Conservation (phyloP, 2,329 filamentous ascomycete genomes). For the Phyllosticta citrichinensis region DNA sequence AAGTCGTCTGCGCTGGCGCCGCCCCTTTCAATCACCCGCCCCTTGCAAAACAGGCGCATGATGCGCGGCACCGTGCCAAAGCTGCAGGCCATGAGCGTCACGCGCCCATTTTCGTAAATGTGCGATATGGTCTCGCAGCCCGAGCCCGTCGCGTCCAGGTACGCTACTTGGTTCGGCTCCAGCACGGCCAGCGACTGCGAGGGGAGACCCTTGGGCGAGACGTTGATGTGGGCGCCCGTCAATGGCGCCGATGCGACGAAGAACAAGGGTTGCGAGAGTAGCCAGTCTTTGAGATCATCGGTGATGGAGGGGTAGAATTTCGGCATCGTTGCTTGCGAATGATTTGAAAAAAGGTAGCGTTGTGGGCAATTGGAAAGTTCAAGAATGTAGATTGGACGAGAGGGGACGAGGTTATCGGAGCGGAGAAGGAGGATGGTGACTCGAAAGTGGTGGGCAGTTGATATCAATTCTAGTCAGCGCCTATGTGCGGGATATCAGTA, state of each 20-base stretch:
- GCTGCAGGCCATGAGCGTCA: slow-evolving; percentile 65
- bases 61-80: slow-evolving; percentile 53
- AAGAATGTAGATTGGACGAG: neutral
- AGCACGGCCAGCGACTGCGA: slow-evolving; percentile 54
- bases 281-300: slow-evolving; percentile 51
- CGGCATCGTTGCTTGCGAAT: slow-evolving; percentile 36
- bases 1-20: slow-evolving; percentile 32
- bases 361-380: neutral
- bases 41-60: slow-evolving; percentile 52
- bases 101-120: slow-evolving; percentile 64
- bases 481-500: neutral
- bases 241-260: slow-evolving; percentile 65
- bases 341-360: no score
- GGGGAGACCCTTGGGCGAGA: slow-evolving; percentile 64
- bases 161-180: slow-evolving; percentile 50
- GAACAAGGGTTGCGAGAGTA: slow-evolving; percentile 59
- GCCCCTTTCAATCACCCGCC: slow-evolving; percentile 50
- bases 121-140: slow-evolving; percentile 69
- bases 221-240: slow-evolving; percentile 59
- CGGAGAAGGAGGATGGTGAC: neutral
- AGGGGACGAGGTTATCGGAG: neutral
- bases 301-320: slow-evolving; percentile 49
- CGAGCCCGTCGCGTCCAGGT: slow-evolving; percentile 65
- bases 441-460: neutral
- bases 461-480: neutral